A percentile compares a stretch with the other conserved stretches of the same genome.
Evolutionary conservation across 208 protist species (phyloP).

Genomic region (Porcisia hertigi): DNA sequence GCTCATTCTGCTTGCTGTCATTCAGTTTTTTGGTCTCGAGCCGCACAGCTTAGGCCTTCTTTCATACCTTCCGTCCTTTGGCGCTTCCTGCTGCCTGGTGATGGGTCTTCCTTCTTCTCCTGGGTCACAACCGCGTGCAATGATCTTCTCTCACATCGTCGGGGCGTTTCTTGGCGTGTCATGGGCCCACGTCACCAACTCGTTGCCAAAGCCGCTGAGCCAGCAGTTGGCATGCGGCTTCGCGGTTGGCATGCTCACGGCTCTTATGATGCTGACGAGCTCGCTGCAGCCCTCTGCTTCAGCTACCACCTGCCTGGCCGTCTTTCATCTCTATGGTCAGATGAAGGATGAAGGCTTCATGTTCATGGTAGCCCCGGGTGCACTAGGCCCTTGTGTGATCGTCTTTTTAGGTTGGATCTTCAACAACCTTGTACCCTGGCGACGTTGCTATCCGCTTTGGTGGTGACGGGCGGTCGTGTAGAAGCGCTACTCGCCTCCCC

Average conservation of each 20-base stretch:
- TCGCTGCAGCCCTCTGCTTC: constrained; percentile 69
- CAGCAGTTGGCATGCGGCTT: constrained; percentile 63
- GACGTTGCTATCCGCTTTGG: constrained; percentile 68
- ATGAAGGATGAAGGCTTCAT: constrained; percentile 67
- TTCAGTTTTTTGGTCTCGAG: constrained; percentile 52
- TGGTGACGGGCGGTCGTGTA: constrained; percentile 16
- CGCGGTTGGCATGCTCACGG: constrained; percentile 51
- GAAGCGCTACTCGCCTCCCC: not conserved
- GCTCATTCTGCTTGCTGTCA: constrained; percentile 49
- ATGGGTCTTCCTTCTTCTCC: constrained; percentile 56
- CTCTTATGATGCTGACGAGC: constrained; percentile 49
- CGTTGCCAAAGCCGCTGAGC: constrained; percentile 41
- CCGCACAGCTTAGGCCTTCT: constrained; percentile 45
- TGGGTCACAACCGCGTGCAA: constrained; percentile 55
- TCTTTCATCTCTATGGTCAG: constrained; percentile 51
- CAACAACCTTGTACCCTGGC: constrained; percentile 69
- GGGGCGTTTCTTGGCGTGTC: constrained; percentile 67
- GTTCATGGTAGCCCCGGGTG: constrained; percentile 56
- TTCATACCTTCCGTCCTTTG: constrained; percentile 64
- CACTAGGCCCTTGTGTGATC: constrained; percentile 49
- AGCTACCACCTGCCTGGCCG: constrained; percentile 65
- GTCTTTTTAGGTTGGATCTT: constrained; percentile 49
- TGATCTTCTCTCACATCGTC: constrained; percentile 54
- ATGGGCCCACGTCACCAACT: constrained; percentile 51
- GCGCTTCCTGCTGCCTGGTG: constrained; percentile 58